Conservation (phyloP, 108 stramenopile species). For the Mayamaea pseudoterrestris region DNA sequence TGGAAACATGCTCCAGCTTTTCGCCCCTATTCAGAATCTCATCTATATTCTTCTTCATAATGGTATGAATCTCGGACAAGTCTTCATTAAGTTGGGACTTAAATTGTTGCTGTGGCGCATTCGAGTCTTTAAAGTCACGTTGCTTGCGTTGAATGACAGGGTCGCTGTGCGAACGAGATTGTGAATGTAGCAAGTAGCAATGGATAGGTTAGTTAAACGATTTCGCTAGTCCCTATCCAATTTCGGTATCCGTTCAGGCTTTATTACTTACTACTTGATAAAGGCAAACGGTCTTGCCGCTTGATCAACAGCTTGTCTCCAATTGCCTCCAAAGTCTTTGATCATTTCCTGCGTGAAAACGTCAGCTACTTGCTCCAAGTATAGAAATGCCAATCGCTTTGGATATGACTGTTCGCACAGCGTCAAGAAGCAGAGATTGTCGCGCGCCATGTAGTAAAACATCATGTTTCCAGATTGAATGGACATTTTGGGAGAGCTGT, state of each 20-base stretch:
- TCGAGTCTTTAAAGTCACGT: slow-evolving; percentile 86
- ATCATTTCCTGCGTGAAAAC: slow-evolving; percentile 69
- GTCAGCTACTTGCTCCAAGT: slow-evolving; percentile 87
- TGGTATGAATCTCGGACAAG: slow-evolving; percentile 89
- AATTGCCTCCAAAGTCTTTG: slow-evolving; percentile 64
- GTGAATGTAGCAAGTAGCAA: too few species aligned
- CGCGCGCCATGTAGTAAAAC: slow-evolving; percentile 85
- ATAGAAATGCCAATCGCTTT: slow-evolving; percentile 93
- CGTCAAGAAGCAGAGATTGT: slow-evolving; percentile 60
- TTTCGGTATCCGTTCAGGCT: too few species aligned
- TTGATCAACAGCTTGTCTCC: slow-evolving; percentile 53
- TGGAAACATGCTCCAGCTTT: slow-evolving; percentile 72
- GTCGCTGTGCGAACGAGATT: too few species aligned
- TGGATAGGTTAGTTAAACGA: too few species aligned
- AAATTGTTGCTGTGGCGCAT: slow-evolving; percentile 14
- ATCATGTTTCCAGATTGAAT: slow-evolving; percentile 46
- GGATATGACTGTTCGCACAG: slow-evolving; percentile 82
- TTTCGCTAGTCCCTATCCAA: too few species aligned
- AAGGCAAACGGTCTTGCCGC: slow-evolving; percentile 89
- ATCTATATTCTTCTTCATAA: slow-evolving; percentile 91
- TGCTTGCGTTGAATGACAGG: slow-evolving; percentile 89
- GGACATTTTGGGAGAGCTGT: slow-evolving; percentile 49
- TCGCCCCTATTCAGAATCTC: slow-evolving; percentile 85
- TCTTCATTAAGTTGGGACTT: slow-evolving; percentile 88
- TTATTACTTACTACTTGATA: too few species aligned